Conservation (phyloP, 257 asterid species). For the Nicotiana otophora region DNA sequence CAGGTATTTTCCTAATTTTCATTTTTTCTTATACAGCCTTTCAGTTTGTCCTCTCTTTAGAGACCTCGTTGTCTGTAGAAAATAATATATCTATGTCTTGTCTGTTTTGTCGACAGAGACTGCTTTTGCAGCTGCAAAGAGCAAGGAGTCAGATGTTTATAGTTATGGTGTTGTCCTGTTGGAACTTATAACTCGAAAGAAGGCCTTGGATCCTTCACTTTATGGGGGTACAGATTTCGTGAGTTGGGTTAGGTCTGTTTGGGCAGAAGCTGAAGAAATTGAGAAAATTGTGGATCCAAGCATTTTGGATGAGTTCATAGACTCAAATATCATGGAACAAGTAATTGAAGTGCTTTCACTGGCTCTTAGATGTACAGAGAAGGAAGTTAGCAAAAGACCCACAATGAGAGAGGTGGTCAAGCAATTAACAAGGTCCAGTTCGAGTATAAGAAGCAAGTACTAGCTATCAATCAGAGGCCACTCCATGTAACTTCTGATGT, state of each 20-base stretch:
- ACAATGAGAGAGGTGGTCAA: slow-evolving; percentile 77
- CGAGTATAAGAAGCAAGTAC: slow-evolving; percentile 33
- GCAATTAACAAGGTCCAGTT: slow-evolving; percentile 30
- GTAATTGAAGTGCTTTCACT: slow-evolving; percentile 39
- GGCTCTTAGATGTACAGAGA: slow-evolving; percentile 65
- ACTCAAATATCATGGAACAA: slow-evolving; percentile 44
- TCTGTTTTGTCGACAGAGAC: slow-evolving; percentile 36
- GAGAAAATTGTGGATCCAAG: slow-evolving; percentile 43
- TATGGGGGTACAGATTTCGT: slow-evolving; percentile 40
- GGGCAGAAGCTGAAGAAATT: slow-evolving; percentile 37
- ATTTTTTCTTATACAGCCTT: not conserved
- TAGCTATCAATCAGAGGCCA: not conserved
- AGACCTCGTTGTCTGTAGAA: not conserved
- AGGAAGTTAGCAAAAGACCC: slow-evolving; percentile 51
- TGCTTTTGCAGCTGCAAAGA: slow-evolving; percentile 50
- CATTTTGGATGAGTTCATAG: slow-evolving; percentile 48
- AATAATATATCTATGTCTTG: not conserved
- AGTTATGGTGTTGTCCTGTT: slow-evolving; percentile 69
- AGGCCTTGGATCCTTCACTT: slow-evolving; percentile 43
- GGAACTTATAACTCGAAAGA: slow-evolving; percentile 63
- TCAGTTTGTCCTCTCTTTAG: not conserved
- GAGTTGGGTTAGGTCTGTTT: slow-evolving; percentile 44
- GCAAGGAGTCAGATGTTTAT: slow-evolving; percentile 70
- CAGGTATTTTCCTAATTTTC: slow-evolving; percentile 40
- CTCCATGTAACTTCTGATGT: not conserved